Percentiles rank a stretch among this genome's conserved stretches.
phyloP scores from a whole-genome alignment of 805 yeast genomes.

The Pichia cabralensis region DNA sequence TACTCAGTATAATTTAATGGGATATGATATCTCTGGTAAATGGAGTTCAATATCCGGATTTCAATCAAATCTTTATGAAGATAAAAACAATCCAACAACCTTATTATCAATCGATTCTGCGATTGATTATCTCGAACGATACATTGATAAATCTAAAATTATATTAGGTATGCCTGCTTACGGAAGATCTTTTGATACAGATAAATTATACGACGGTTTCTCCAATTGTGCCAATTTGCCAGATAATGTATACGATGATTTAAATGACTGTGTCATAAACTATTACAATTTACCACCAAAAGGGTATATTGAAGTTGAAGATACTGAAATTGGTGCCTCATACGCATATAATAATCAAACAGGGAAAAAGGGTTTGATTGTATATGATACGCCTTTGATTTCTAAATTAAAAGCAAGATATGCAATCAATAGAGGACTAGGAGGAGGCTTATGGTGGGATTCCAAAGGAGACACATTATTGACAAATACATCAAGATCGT shows the following conservation, averaged over 20 bases:
- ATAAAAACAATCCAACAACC: conserved; percentile 8
- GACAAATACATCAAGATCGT: conserved; percentile 25
- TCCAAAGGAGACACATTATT: conserved; percentile 58
- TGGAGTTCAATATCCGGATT: conserved; percentile 58
- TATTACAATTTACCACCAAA: conserved; percentile 18
- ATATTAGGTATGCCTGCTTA: conserved; percentile 83
- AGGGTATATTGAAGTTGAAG: conserved; percentile 36
- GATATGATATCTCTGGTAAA: conserved; percentile 77
- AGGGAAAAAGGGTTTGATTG: conserved; percentile 30
- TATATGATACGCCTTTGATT: conserved; percentile 57
- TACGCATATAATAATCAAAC: conserved; percentile 34
- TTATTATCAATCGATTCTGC: conserved; percentile 39
- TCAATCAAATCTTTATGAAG: conserved; percentile 56
- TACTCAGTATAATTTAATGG: conserved; percentile 78
- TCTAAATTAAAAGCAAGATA: conserved; percentile 50
- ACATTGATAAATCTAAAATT: conserved; percentile 31
- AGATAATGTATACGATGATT: background rate
- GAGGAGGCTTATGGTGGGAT: conserved; percentile 96
- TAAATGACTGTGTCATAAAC: conserved; percentile 15
- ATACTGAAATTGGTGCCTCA: conserved; percentile 43
- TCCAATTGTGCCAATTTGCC: conserved; percentile 15
- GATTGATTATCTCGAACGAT: conserved; percentile 20
- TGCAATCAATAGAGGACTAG: conserved; percentile 38
- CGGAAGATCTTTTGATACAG: conserved; percentile 36
- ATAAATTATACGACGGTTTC: conserved; percentile 10